Percentiles rank a stretch among this genome's conserved stretches.
Evolutionary conservation across 202 grass and related monocot species (phyloP).

Genomic region (Zizania palustris): DNA sequence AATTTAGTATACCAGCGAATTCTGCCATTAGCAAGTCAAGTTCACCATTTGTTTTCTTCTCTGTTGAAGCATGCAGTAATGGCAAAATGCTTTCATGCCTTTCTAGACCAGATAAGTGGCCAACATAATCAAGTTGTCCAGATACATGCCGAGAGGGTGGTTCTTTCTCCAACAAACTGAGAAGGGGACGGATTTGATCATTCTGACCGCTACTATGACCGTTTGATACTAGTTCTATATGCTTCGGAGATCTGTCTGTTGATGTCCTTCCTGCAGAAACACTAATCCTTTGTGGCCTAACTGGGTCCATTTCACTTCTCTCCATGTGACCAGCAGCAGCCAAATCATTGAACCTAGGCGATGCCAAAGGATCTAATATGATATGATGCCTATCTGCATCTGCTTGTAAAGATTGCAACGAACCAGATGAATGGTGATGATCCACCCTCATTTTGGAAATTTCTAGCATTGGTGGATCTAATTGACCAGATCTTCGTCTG

Average conservation of each 20-base stretch:
- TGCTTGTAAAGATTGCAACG: conserved; percentile 57
- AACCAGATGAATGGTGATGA: conserved; percentile 64
- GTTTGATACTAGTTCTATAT: conserved; percentile 74
- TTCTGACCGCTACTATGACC: conserved; percentile 56
- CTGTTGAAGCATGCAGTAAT: conserved; percentile 81
- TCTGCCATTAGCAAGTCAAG: conserved; percentile 89
- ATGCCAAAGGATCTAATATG: conserved; percentile 50
- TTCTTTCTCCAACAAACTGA: conserved; percentile 97
- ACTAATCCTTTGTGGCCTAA: conserved; percentile 60
- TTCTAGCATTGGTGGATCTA: conserved; percentile 67
- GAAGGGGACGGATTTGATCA: conserved; percentile 88
- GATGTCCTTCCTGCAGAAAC: conserved; percentile 69
- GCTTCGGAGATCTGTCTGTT: conserved; percentile 77
- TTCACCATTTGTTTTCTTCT: conserved; percentile 86
- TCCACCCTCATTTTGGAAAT: conserved; percentile 61
- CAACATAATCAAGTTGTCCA: conserved; percentile 94
- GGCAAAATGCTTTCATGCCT: conserved; percentile 97
- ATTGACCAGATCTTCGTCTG: conserved; percentile 69
- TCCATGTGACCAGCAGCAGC: conserved; percentile 52
- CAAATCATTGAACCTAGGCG: conserved; percentile 57
- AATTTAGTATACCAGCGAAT: conserved; percentile 74
- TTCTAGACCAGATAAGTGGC: conserved; percentile 86
- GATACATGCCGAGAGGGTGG: conserved; percentile 93
- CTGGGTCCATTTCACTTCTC: conserved; percentile 59
- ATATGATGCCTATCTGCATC: conserved; percentile 62